Evolutionary conservation across 2,329 filamentous ascomycete species (phyloP), one percentile per base, ranked within the genome.

Genomic region (Penicillium glabrum): DNA sequence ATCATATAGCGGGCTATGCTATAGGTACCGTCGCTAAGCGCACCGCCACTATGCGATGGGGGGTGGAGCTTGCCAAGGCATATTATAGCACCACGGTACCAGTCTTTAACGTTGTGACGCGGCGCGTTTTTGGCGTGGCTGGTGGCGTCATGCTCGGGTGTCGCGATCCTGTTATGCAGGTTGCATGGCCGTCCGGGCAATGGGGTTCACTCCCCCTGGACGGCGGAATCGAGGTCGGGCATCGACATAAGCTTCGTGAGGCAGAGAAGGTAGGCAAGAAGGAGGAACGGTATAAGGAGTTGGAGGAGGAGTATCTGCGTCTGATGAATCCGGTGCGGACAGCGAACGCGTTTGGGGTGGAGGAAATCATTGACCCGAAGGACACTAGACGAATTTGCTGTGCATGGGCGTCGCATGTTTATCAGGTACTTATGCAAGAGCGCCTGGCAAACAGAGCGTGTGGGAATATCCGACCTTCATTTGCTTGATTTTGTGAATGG

Each of bases 321-420:
- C 65, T 88, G 60, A 87, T 87, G 83, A 88, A 86, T 61, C 86
- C 85, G 0, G 83, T 88, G 1, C 73, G 85, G 14, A 87, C 84
- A 4, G 85, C 86, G 13, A 86, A 87, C 71, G 79, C 80, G 11
- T 88, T 88, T 70, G 83, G 83, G 0, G 77, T 87, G 0, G 84
- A 87, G 69, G 85, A 88, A 69, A 86, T 88, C 46, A 82, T 88
- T 39, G 85, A 88, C 71, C 85, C 85, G 5, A 82, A 82, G 29
- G 75, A 80, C 56, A 88, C 85, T 3, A 76, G 85, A 51, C 68
- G 69, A 16, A 70, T 86, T 9, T 80, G 82, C 37, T 82, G 78
- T 58, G 77, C 80, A 37, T 87, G 85, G 85, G 71, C 78, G 4
- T 72, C 67, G 52, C 81, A 86, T 70, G 77, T 85, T 24, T 87